Evolutionary conservation across 2,329 filamentous ascomycete genomes (phyloP), one percentile per base, ranked within the genome.

Genomic region (Onygenales sp.): DNA sequence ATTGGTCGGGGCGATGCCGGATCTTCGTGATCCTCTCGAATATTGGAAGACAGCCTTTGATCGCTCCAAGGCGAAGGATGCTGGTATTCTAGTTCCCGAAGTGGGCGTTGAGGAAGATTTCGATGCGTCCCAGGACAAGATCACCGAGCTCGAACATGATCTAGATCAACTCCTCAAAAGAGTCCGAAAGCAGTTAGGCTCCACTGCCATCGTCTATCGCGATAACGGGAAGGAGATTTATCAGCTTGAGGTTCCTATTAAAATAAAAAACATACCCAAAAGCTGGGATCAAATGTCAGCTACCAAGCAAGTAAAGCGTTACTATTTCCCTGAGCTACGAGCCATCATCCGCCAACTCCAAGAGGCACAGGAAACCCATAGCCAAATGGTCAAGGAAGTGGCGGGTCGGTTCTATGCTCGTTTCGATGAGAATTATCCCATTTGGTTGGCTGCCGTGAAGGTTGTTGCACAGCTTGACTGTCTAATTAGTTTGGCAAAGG

Each of bases 181-280:
- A 61, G 85, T 86, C 59, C 86, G 87, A 57, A 79, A 80, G 36
- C 81, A 90, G 43, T 75, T 96, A 3, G 87, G 86, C 56, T 89
- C 85, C 55, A 86, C 80, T 59, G 79, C 80, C 0, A 78, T 92
- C 57, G 84, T 84, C 64, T 93, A 84, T 62, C 83, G 83, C 32
- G 89, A 97, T 65, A 86, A 94, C 7, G 93, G 93, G 57, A 98
- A 98, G 68, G 93, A 98, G 65, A 89, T 98, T 51, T 97, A 95
- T 71, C 92, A 98, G 70, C 78, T 98, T 9, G 93, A 98, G 67
- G 86, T 89, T 0, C 92, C 93, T 0, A 75, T 80, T 63, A 95
- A 93, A 69, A 75, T 88, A 64, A 95, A 94, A 69, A 83, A 72
- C 54, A 73, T 98, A 2, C 93, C 93, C 0, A 86, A 86, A 59